Percentiles rank a stretch among this genome's conserved stretches.
These are phyloP conservation scores for Aspergillus carlsbadensis DNA, from an alignment of 495 filamentous ascomycete species.

Conservation along the genomic window DNA sequence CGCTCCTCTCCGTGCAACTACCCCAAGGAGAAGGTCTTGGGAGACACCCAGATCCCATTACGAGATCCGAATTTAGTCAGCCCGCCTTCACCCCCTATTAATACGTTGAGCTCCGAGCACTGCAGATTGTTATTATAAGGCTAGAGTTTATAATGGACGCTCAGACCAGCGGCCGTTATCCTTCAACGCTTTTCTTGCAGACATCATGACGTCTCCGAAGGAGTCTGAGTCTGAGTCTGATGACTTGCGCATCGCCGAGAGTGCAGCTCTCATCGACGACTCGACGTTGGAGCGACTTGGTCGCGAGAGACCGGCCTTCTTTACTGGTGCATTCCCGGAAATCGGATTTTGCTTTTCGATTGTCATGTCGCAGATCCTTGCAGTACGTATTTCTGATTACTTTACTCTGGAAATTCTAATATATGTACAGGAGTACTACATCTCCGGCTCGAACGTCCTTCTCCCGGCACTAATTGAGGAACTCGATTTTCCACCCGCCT, in stretches of 20 bases:
- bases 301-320: constrained; percentile 66
- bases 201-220: not conserved
- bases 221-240: not conserved
- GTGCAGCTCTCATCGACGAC: not conserved
- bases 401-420: not conserved
- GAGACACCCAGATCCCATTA: not conserved
- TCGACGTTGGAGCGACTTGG: constrained; percentile 44
- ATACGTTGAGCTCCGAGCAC: too few relatives aligned
- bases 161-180: too few relatives aligned
- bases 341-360: constrained; percentile 71
- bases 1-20: constrained; percentile 1
- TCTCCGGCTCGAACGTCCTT: constrained; percentile 83
- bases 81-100: not conserved
- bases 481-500: constrained; percentile 61
- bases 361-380: constrained; percentile 70
- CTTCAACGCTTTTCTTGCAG: not conserved
- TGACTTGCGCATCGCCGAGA: not conserved
- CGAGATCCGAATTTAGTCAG: not conserved
- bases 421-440: constrained; percentile 64
- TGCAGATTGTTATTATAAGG: too few relatives aligned
- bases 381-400: constrained; percentile 36
- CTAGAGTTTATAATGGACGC: too few relatives aligned
- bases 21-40: constrained; percentile 6
- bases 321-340: constrained; percentile 60
- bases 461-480: constrained; percentile 64